A percentile compares a stretch with the other conserved stretches of the same genome.
Conservation (phyloP, 2,329 filamentous ascomycete genomes). For the Macrophomina pseudophaseolina region DNA sequence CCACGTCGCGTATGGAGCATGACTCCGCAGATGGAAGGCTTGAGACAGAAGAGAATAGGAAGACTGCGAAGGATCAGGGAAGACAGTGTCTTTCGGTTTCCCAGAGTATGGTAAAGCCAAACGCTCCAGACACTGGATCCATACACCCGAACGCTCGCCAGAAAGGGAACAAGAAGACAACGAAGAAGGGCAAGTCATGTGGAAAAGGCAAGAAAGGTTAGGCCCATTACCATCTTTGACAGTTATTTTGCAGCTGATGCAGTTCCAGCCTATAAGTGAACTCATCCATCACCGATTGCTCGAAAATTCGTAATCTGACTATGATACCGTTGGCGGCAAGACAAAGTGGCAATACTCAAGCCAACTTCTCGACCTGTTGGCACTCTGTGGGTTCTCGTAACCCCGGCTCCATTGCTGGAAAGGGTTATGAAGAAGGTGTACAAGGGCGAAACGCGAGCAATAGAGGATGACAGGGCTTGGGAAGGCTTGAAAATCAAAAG, state of each 20-base stretch:
- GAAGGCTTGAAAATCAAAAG: no score
- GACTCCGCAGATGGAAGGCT: not conserved
- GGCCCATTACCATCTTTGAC: not conserved
- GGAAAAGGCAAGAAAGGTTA: constrained; percentile 17
- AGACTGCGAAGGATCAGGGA: not conserved
- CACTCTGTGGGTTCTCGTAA: no score
- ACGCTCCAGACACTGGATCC: not conserved
- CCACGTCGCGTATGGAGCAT: not conserved
- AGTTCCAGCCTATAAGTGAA: not conserved
- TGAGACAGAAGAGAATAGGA: not conserved
- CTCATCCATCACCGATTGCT: no score
- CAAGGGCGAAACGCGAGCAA: no score
- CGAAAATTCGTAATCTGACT: no score
- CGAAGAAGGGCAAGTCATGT: constrained; percentile 21
- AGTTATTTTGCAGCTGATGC: not conserved
- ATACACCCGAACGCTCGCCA: constrained; percentile 20
- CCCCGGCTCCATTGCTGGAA: no score
- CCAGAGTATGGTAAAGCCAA: not conserved
- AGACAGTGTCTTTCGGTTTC: not conserved
- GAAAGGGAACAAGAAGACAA: constrained; percentile 13
- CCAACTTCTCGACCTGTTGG: no score
- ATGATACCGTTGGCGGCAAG: no score
- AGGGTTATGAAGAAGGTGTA: no score
- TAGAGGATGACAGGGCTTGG: no score
- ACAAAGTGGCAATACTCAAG: no score